Evolutionary conservation across 257 asterid genomes (phyloP), one percentile per base, ranked within the genome.

Genomic region (Solanum pinnatisectum): DNA sequence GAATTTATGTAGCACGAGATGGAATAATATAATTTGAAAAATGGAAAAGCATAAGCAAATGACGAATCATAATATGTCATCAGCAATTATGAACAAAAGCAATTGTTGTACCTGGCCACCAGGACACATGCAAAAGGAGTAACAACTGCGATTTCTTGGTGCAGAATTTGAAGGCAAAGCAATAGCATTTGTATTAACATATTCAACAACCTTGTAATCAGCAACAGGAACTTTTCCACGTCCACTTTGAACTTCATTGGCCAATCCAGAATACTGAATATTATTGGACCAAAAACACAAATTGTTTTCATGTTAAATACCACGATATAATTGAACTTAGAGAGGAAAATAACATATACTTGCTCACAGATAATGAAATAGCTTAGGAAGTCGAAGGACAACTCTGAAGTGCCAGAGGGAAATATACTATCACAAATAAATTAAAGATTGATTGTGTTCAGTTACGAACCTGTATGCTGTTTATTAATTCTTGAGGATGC

Each of bases 61-160:
- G 65, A 27, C 8, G 25, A 44, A 81, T 27, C 39, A 44, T 79
- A 15, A 42, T 81, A 81, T 79, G 22, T 30, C 40, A 27, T 81
- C 40, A 81, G 18, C 67, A 15, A 81, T 46, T 44, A 46, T 46
- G 85, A 73, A 73, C 49, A 72, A 86, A 32, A 30, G 85, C 18
- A 32, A 49, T 63, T 37, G 46, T 11, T 40, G 27, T 93, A 95
- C 99, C 99, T 97, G 98, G 86, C 99, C 99, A 40, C 99, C 99
- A 59, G 99, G 99, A 90, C 99, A 97, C 99, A 97, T 97, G 95
- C 99, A 97, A 90, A 97, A 97, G 81, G 99, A 97, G 93, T 97
- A 97, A 92, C 99, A 96, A 84, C 96, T 93, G 46, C 94, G 96
- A 84, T 77, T 88, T 49, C 81, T 86, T 86, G 91, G 91, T 76